phyloP scores from a whole-genome alignment of 2,329 filamentous ascomycete genomes.

The Fusarium transvaalense region DNA sequence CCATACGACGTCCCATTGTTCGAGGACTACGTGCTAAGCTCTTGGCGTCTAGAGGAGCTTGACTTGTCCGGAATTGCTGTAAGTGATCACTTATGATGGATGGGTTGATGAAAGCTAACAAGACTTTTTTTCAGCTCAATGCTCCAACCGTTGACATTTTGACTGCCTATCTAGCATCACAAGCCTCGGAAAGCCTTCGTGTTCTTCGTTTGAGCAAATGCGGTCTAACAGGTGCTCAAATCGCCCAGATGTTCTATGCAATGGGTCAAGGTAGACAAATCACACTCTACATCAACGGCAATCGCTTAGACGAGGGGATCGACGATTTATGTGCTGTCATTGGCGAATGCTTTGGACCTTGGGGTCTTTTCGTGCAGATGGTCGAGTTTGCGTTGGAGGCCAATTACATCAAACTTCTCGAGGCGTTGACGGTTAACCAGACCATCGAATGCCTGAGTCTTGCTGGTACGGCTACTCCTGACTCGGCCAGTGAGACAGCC shows the following conservation, averaged over 20 bases:
- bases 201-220: conserved; percentile 65
- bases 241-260: conserved; percentile 63
- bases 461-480: conserved; percentile 65
- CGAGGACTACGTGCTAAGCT: conserved; percentile 57
- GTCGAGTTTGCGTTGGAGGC: conserved; percentile 66
- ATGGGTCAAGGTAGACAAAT: conserved; percentile 63
- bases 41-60: conserved; percentile 65
- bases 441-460: conserved; percentile 66
- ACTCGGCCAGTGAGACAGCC: conserved; percentile 60
- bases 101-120: conserved; percentile 22
- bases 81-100: conserved; percentile 28
- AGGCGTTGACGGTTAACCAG: conserved; percentile 62
- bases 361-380: conserved; percentile 67
- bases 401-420: conserved; percentile 65
- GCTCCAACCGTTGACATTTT: conserved; percentile 62
- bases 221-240: conserved; percentile 63
- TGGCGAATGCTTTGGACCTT: conserved; percentile 61
- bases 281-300: conserved; percentile 64
- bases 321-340: conserved; percentile 64
- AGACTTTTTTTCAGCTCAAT: conserved; percentile 54
- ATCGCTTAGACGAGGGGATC: conserved; percentile 66
- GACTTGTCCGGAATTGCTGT: conserved; percentile 68
- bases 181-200: conserved; percentile 57
- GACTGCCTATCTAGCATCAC: conserved; percentile 59
- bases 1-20: conserved; percentile 61